These are phyloP conservation scores for Rhodotorula sp. DNA, from an alignment of 1,284 basidiomycete genomes.

Conservation along the genomic window DNA sequence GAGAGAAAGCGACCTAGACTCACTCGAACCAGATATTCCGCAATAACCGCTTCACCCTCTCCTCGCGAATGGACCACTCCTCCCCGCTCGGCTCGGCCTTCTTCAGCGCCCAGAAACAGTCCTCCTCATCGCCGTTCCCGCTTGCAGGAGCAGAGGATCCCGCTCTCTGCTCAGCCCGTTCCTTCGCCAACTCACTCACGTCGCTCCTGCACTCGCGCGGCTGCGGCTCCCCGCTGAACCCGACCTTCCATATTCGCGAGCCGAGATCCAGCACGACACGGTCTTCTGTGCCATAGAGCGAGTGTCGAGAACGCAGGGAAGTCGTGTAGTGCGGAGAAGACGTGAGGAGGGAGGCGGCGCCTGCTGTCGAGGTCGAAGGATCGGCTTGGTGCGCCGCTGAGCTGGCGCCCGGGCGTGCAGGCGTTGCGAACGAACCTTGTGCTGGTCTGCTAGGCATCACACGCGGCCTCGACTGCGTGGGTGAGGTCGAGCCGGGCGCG, in stretches of 20 bases:
- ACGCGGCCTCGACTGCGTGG: no score
- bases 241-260: constrained; percentile 79
- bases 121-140: neutral
- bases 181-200: constrained; percentile 17
- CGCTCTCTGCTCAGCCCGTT: neutral
- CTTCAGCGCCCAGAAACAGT: constrained; percentile 27
- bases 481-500: no score
- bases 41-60: constrained; percentile 65
- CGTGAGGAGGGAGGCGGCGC: neutral
- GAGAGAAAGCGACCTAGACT: constrained; percentile 47
- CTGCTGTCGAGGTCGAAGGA: no score
- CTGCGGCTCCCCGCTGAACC: constrained; percentile 82
- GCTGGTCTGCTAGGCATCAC: no score
- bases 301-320: constrained; percentile 29
- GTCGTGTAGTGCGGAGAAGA: constrained; percentile 31
- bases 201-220: constrained; percentile 67
- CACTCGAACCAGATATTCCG: constrained; percentile 81
- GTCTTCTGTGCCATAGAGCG: constrained; percentile 78
- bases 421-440: no score
- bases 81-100: constrained; percentile 25
- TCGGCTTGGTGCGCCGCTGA: no score
- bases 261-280: constrained; percentile 80
- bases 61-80: constrained; percentile 49
- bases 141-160: neutral
- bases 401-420: no score